Evolutionary conservation across 2,329 filamentous ascomycete species (phyloP).

Genomic region (Berkeleyomyces rouxiae): DNA sequence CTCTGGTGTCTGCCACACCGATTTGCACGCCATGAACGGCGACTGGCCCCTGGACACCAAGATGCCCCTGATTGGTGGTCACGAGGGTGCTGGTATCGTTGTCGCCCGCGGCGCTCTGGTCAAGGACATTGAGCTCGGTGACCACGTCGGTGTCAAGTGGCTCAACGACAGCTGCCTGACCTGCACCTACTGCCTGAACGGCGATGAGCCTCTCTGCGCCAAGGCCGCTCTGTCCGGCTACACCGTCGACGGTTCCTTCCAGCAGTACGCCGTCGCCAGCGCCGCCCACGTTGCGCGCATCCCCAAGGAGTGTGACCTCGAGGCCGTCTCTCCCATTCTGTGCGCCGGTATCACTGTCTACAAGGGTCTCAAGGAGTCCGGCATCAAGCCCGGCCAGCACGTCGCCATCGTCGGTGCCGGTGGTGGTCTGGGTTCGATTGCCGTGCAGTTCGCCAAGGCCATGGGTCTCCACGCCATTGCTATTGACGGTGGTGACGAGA

Average conservation of each 20-base stretch:
- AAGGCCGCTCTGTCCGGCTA: conserved; percentile 68
- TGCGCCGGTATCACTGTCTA: conserved; percentile 81
- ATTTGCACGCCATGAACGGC: conserved; percentile 62
- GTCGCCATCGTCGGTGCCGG: conserved; percentile 78
- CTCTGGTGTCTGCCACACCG: conserved; percentile 82
- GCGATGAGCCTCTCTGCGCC: conserved; percentile 70
- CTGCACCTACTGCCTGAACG: conserved; percentile 67
- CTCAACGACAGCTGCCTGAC: conserved; percentile 72
- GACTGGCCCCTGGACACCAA: conserved; percentile 81
- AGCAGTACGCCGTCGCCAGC: conserved; percentile 81
- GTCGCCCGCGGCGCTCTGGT: conserved; percentile 67
- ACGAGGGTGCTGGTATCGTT: conserved; percentile 65
- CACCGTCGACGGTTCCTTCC: conserved; percentile 84
- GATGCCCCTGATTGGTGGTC: conserved; percentile 70
- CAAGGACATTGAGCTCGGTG: conserved; percentile 61
- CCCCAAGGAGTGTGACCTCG: conserved; percentile 58
- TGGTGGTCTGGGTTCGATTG: conserved; percentile 64
- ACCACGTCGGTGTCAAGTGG: conserved; percentile 84
- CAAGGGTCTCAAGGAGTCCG: conserved; percentile 79
- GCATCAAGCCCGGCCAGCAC: conserved; percentile 53
- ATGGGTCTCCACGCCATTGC: conserved; percentile 73
- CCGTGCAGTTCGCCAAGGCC: conserved; percentile 74
- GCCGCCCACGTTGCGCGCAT: conserved; percentile 72
- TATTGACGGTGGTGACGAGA: conserved; percentile 72
- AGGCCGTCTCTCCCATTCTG: conserved; percentile 62